phyloP scores from a whole-genome alignment of 768 basidiomycete genomes.

The Leccinum ochraceum region DNA sequence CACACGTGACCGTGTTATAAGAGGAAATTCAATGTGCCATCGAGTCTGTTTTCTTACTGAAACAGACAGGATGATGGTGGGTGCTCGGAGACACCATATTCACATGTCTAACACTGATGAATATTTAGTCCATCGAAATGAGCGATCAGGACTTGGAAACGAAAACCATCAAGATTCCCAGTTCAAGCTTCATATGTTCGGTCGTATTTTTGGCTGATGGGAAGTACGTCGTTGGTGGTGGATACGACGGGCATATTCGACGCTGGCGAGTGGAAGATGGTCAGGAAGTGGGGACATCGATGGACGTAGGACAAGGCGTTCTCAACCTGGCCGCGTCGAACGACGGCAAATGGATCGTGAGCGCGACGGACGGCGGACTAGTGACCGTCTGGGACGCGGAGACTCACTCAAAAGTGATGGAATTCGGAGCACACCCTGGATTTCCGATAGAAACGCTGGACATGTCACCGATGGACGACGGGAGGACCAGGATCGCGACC shows the following conservation, averaged over 20 bases:
- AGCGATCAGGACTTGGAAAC: background rate
- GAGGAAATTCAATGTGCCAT: too few species aligned
- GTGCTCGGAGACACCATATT: background rate
- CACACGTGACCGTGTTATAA: background rate
- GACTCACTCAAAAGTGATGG: background rate
- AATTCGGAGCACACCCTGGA: slow-evolving; percentile 3
- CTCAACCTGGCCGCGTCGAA: background rate
- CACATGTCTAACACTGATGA: background rate
- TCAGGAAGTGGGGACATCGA: background rate
- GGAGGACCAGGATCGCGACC: slow-evolving; percentile 6
- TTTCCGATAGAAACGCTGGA: slow-evolving; percentile 4
- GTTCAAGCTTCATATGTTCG: slow-evolving; percentile 1
- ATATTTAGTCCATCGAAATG: background rate
- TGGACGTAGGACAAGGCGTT: background rate
- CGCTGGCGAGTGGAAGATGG: slow-evolving; percentile 5
- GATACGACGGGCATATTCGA: slow-evolving; percentile 1
- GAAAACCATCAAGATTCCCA: background rate
- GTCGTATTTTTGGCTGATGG: slow-evolving; percentile 3
- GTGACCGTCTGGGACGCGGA: slow-evolving; percentile 8
- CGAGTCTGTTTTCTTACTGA: too few species aligned
- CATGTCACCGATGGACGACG: slow-evolving; percentile 13
- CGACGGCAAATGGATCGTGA: slow-evolving; percentile 13
- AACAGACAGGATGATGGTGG: background rate
- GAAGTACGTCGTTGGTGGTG: slow-evolving; percentile 6
- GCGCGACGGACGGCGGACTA: background rate